These are phyloP conservation scores for Dendrothele bispora DNA, from an alignment of 768 basidiomycete genomes.

Conservation along the genomic window DNA sequence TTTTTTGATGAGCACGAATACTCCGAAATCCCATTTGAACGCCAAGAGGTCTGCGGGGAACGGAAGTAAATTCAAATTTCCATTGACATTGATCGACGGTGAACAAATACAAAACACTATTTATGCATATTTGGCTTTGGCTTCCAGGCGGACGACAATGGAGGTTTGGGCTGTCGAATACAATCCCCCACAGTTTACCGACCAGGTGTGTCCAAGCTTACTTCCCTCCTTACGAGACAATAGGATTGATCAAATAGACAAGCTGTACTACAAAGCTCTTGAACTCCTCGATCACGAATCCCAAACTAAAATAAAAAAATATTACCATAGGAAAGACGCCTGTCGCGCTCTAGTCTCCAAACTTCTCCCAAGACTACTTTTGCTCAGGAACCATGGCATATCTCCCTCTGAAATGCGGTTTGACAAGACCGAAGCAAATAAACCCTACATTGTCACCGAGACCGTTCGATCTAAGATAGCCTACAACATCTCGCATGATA, in stretches of 20 bases:
- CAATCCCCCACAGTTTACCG: conserved; percentile 37
- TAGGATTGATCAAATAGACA: too few species aligned
- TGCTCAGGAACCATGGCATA: conserved; percentile 61
- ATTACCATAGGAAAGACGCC: conserved; percentile 71
- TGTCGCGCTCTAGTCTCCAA: conserved; percentile 58
- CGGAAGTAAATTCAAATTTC: too few species aligned
- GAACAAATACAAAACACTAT: too few species aligned
- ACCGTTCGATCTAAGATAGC: conserved; percentile 60
- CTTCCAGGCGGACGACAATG: too few species aligned
- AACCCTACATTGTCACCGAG: conserved; percentile 69
- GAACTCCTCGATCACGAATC: conserved; percentile 57
- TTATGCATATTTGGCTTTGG: too few species aligned
- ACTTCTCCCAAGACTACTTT: conserved; percentile 66
- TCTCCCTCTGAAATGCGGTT: conserved; percentile 48
- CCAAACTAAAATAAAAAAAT: conserved; percentile 57
- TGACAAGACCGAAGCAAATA: conserved; percentile 58
- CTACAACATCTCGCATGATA: conserved; percentile 85
- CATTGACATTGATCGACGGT: too few species aligned
- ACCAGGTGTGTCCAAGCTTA: conserved; percentile 17
- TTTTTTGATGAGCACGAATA: too few species aligned
- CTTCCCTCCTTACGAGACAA: background rate
- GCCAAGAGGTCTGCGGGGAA: too few species aligned
- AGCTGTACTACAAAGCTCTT: conserved; percentile 69
- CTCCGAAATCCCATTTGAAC: too few species aligned
- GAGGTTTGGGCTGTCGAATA: conserved; percentile 47